A percentile compares a stretch with the other conserved stretches of the same genome.
Evolutionary conservation across 2,329 filamentous ascomycete species (phyloP).

Genomic region (Mycosphaerelloides madeirae): DNA sequence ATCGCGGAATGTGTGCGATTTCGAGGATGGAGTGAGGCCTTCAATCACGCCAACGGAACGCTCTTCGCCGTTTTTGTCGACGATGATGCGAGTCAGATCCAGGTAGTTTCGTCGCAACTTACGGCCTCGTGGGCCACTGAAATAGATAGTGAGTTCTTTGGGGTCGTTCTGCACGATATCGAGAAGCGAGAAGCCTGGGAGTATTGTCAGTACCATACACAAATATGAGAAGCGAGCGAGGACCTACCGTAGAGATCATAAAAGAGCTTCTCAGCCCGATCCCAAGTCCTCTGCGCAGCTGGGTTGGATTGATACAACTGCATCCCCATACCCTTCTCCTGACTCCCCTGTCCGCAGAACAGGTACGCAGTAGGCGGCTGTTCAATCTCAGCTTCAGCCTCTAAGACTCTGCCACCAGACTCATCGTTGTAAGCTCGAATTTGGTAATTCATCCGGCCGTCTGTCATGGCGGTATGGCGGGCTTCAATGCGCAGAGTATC

Average conservation of each 20-base stretch:
- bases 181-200: not conserved
- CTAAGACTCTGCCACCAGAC: not conserved
- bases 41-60: not conserved
- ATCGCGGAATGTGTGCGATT: not conserved
- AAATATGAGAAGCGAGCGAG: not conserved
- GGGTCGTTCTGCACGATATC: not conserved
- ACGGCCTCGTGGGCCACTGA: not conserved
- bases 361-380: not conserved
- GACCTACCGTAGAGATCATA: not conserved
- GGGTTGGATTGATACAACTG: not conserved
- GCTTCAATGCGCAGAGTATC: not conserved
- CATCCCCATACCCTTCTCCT: constrained; percentile 1
- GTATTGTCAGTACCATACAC: not conserved
- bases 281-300: not conserved
- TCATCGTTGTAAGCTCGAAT: not conserved
- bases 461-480: not conserved
- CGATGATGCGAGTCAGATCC: no score
- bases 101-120: constrained; percentile 1
- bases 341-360: constrained; percentile 1
- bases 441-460: not conserved
- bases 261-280: not conserved
- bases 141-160: not conserved
- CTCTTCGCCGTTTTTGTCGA: no score
- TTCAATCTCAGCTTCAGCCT: not conserved
- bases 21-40: not conserved